Base-by-base conservation (phyloP, 2,329 filamentous ascomycete genomes). In the Diaporthe sp. region DNA sequence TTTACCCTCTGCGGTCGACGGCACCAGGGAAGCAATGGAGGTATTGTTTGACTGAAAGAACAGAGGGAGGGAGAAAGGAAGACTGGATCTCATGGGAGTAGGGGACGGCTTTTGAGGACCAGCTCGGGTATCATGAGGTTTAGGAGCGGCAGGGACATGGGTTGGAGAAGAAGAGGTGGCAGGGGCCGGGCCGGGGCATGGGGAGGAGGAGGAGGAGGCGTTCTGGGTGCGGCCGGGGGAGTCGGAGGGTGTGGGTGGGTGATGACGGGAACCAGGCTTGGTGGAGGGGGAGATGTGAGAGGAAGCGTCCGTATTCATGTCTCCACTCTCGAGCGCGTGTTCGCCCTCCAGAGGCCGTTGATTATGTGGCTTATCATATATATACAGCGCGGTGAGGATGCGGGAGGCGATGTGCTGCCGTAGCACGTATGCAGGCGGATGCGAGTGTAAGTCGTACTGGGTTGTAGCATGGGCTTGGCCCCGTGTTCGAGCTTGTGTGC, bases 1-100 rank as follows among this genome's bases (percentile, higher is more conserved):
- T 75, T 83, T 88, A 28, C 89, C 90, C 79, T 90, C 86, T 63
- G 89, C 89, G n/a, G 87, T 90, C 37, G 88, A 90, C 37, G 88
- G 84, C 49, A 88, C 86, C 3, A 91, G 84, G 44, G 88, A 90
- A 4, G 89, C 88, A 22, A 88, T 89, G 17, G 89, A 89, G 2
- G 85, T 83, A 75, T 88, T 87, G 71, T 74, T 81, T 22, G 86
- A 84, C 75, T 87, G 85, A 77, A 87, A 87, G 78, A 87, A 88
- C 63, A 88, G 83, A 17, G 86, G 86, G 76, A 90, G 87, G 67
- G 86, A 86, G 78, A 87, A 85, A 44, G 88, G 85, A n/a, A 88
- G 81, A 28, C 87, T 83, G 61, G 84, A 82, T 77, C 74, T 80
- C 77, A 77, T 80, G 78, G 67, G 78, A 75, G 65, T 80, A 77